A percentile compares a stretch with the other conserved stretches of the same genome.
These are phyloP conservation scores for Hirsutella rhossiliensis DNA, from an alignment of 2,329 filamentous ascomycete genomes.

Conservation along the genomic window DNA sequence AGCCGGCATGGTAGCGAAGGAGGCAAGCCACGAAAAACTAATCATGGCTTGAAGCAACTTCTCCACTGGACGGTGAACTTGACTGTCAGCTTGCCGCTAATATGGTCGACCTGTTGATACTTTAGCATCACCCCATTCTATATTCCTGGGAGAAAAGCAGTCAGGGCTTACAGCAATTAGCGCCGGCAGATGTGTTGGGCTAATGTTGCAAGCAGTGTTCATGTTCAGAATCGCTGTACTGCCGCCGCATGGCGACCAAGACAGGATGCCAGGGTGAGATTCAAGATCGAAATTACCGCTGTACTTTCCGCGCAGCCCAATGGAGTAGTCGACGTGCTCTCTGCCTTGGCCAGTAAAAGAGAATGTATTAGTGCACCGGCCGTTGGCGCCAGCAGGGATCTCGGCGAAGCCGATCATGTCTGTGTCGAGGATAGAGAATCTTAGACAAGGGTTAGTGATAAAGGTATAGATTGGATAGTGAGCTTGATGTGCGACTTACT, in stretches of 20 bases:
- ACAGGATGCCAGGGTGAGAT: slow-evolving; percentile 8
- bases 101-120: slow-evolving; percentile 9
- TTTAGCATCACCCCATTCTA: too few relatives aligned
- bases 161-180: slow-evolving; percentile 12
- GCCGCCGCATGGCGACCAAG: slow-evolving; percentile 13
- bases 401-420: slow-evolving; percentile 14
- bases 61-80: slow-evolving; percentile 13
- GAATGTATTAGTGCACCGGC: slow-evolving; percentile 13
- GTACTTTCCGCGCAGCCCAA: slow-evolving; percentile 8
- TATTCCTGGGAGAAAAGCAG: too few relatives aligned
- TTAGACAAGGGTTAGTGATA: slow-evolving; percentile 1
- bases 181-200: slow-evolving; percentile 9
- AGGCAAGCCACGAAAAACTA: too few relatives aligned
- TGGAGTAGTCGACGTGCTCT: slow-evolving; percentile 9
- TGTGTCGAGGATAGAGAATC: slow-evolving; percentile 13
- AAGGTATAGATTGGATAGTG: not conserved
- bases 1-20: too few relatives aligned
- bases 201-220: slow-evolving; percentile 14
- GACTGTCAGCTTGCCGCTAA: slow-evolving; percentile 13
- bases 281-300: slow-evolving; percentile 11
- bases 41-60: slow-evolving; percentile 3
- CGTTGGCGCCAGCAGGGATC: slow-evolving; percentile 10
- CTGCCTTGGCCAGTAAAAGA: slow-evolving; percentile 12
- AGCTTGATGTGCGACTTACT: slow-evolving; percentile 5
- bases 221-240: slow-evolving; percentile 15